Evolutionary conservation across 345 rosid genomes (phyloP), one percentile per base, ranked within the genome.

Genomic region (Cardamine occulta): DNA sequence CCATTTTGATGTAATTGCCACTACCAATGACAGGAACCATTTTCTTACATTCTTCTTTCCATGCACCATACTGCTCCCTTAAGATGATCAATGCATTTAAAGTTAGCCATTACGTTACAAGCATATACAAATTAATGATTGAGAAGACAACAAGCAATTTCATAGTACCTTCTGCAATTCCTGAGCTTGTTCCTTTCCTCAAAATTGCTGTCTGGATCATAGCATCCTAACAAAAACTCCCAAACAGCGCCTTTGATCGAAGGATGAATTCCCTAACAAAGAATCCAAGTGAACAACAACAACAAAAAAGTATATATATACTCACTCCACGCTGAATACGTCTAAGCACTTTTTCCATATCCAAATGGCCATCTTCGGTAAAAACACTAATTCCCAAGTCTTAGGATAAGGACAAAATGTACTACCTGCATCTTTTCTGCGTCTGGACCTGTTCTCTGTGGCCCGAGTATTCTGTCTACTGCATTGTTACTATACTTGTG

Each of bases 201-300:
- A 60, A 82, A 85, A 42, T 87, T 90, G 81, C 97, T 94, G 83
- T 86, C 87, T 26, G 99, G 99, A 88, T 92, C 97, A 72, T 78
- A 95, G 77, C 97, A 92, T 42, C 99, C 99, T 78, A 95, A 77
- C 78, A 95, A 65, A 81, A 92, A 92, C 86, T 95, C 99, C 97
- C 97, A 95, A 35, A 89, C 97, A 52, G 77, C 79, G 48, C 93
- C 97, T 84, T 88, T 92, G 80, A 95, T 85, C n/a, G 93, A 83
- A 35, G 99, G 99, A 80, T 92, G 99, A 73, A 95, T 83, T 47
- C 99, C 99, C 99, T 94, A 68, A 31, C 48, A 75, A 66, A 59
- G 66, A 85, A 81, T 75, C 59, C 68, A 78, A 65, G 48, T 42
- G 61, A 75, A 37, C 66, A 67, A 56, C 8, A 66, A 52, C 39